Evolutionary conservation across 2,329 filamentous ascomycete species (phyloP), one percentile per base, ranked within the genome.

Genomic region (Waltergamsia citrina): DNA sequence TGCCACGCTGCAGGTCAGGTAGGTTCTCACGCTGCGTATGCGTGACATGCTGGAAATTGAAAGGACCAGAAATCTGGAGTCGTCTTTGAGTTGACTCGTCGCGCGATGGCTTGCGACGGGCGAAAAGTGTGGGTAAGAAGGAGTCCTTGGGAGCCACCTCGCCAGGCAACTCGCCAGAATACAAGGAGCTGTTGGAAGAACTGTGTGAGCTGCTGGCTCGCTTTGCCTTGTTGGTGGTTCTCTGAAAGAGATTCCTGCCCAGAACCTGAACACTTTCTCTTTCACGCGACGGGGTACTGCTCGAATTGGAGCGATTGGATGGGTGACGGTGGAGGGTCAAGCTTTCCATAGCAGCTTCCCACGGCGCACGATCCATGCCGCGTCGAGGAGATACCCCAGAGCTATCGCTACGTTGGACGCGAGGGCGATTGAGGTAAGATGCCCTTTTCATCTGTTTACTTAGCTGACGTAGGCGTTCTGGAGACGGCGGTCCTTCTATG

Each of bases 41-140:
- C 4, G 70, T 67, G 22, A 81, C 62, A 51, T 81, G 76, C 47
- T 79, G 74, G 40, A 81, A 81, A 57, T 80, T 78, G 53, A 76
- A 80, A 3, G 76, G 76, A 1, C 62, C 68, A 1, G 76, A 81
- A 35, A 81, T 81, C 35, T 68, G 65, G 32, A 67, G 47, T 41
- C 61, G 67, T 45, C 53, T 67, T 34, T 51, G 43, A 33, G 43
- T 33, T 31, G 46, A 39, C 18, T 59, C 54, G 29, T 60, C 56
- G 15, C 56, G 53, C 19, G 52, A 51, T 9, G 46, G 44, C 43
- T 65, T 69, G 35, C 71, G 63, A 33, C 71, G 61, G 28, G 61
- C 52, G 38, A 77, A 74, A 29, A 77, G 54, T 8, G 62, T 59
- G 6, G 68, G 64, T 19, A 72, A 60, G 24, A 67, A 57, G 4